Percentiles rank a stretch among this genome's conserved stretches.
Evolutionary conservation across 495 filamentous ascomycete genomes (phyloP).

Genomic region (Entonaema liquescens): DNA sequence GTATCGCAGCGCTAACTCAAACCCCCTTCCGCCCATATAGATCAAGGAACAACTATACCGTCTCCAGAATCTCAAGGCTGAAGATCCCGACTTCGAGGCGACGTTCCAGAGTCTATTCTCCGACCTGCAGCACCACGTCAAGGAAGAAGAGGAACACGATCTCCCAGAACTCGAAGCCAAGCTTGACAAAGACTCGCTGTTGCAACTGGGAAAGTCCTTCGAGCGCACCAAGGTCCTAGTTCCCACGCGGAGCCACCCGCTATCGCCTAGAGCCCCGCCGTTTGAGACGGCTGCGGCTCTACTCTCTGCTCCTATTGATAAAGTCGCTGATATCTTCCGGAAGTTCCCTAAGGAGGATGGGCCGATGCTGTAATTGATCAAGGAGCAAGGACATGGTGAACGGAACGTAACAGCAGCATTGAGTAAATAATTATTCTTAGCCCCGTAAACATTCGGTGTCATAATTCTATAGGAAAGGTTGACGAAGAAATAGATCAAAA

Average conservation of each 20-base stretch:
- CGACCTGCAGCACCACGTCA: slow-evolving; percentile 63
- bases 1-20: neutral
- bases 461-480: no score
- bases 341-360: slow-evolving; percentile 50
- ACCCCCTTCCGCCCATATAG: slow-evolving; percentile 41
- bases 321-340: slow-evolving; percentile 55
- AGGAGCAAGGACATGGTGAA: neutral
- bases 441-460: no score
- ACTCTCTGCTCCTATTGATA: slow-evolving; percentile 58
- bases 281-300: slow-evolving; percentile 59
- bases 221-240: slow-evolving; percentile 67
- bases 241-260: slow-evolving; percentile 63
- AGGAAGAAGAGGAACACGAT: slow-evolving; percentile 66
- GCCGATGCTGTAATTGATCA: slow-evolving; percentile 11
- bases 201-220: slow-evolving; percentile 60
- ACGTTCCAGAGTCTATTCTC: slow-evolving; percentile 61
- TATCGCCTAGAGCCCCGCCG: slow-evolving; percentile 41
- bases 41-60: slow-evolving; percentile 67
- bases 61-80: slow-evolving; percentile 63
- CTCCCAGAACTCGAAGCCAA: slow-evolving; percentile 62
- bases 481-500: no score
- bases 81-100: slow-evolving; percentile 57
- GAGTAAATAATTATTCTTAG: no score
- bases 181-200: slow-evolving; percentile 48
- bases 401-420: no score